phyloP scores from a whole-genome alignment of 2,329 filamentous ascomycete genomes.

The Calonectria ilicicola region DNA sequence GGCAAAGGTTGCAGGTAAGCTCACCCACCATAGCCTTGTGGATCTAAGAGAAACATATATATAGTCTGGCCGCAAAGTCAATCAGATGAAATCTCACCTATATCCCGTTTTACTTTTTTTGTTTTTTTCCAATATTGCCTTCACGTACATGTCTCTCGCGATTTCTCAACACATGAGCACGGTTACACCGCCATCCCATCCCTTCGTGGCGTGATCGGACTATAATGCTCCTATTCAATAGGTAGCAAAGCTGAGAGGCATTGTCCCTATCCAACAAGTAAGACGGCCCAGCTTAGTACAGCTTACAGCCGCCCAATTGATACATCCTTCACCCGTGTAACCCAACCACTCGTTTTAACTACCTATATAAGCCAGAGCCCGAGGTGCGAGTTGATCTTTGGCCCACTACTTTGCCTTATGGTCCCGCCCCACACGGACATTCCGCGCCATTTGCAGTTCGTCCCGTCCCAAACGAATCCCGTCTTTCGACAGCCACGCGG shows the following conservation, averaged over 20 bases:
- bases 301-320: not conserved
- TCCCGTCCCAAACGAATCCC: not conserved
- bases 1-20: not conserved
- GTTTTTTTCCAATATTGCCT: not conserved
- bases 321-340: not conserved
- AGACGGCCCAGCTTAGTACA: not conserved
- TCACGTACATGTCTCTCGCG: not conserved
- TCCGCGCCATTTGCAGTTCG: not conserved
- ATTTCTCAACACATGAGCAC: not conserved
- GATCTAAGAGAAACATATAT: not conserved
- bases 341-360: not conserved
- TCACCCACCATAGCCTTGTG: not conserved
- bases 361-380: not conserved
- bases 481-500: constrained; percentile 7
- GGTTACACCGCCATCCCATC: not conserved
- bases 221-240: not conserved
- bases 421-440: not conserved
- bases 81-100: not conserved
- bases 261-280: not conserved
- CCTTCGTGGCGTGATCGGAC: not conserved
- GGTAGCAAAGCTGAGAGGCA: not conserved
- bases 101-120: not conserved
- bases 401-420: not conserved
- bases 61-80: not conserved
- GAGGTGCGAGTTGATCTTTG: not conserved